phyloP scores from a whole-genome alignment of 2,329 filamentous ascomycete genomes.

The Arthrocladium fulminans region DNA sequence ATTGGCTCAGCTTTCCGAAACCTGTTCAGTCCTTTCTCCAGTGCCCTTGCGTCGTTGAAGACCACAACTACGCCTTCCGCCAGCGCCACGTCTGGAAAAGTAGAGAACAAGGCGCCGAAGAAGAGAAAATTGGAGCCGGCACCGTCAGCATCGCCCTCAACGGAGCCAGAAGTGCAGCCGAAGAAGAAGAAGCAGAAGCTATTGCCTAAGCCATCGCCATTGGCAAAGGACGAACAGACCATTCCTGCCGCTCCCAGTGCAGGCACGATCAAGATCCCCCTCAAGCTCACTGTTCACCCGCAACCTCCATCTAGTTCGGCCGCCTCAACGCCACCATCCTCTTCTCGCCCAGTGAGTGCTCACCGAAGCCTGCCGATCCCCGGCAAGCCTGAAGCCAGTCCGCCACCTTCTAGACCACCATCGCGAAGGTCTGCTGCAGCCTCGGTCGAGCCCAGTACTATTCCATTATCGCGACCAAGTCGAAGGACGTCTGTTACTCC shows the following conservation, averaged over 20 bases:
- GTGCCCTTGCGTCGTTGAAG: conserved; percentile 22
- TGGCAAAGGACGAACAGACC: conserved; percentile 29
- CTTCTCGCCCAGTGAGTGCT: conserved; percentile 16
- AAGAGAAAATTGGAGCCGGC: conserved; percentile 48
- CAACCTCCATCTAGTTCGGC: conserved; percentile 8
- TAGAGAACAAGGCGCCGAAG: conserved; percentile 26
- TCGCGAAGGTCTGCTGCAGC: conserved; percentile 21
- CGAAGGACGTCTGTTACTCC: conserved; percentile 15
- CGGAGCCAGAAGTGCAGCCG: conserved; percentile 24
- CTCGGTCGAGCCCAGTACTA: conserved; percentile 15
- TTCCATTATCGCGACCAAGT: conserved; percentile 11
- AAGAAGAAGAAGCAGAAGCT: conserved; percentile 31
- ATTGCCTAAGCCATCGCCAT: conserved; percentile 26
- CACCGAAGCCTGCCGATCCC: conserved; percentile 16
- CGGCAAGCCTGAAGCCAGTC: conserved; percentile 20
- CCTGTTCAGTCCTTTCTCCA: conserved; percentile 26
- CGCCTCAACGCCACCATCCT: conserved; percentile 16
- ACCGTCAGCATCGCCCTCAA: conserved; percentile 22
- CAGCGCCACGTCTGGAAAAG: conserved; percentile 14
- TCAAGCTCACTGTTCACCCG: conserved; percentile 13
- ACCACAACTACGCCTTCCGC: conserved; percentile 22
- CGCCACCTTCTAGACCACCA: conserved; percentile 22
- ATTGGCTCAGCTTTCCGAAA: conserved; percentile 32
- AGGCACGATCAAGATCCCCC: conserved; percentile 21
- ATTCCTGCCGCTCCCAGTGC: conserved; percentile 29